Conservation (phyloP, 305 asterid species). For the Fraxinus dipetala region DNA sequence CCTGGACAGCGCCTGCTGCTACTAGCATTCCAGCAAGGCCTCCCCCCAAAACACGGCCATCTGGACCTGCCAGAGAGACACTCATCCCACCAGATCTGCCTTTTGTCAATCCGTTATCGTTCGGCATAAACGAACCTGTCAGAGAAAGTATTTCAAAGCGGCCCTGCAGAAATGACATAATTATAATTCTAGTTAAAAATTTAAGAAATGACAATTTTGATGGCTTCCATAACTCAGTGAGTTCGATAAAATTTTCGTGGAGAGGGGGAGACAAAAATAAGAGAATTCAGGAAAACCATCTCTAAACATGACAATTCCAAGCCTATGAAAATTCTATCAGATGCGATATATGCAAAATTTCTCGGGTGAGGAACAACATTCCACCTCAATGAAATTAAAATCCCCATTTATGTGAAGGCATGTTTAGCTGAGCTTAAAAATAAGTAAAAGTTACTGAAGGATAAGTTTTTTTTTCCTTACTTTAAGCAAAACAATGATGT, state of each 20-base stretch:
- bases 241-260: not conserved
- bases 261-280: not conserved
- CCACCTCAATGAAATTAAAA: not conserved
- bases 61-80: slow-evolving; percentile 84
- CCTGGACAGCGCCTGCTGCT: slow-evolving; percentile 94
- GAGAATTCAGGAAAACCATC: not conserved
- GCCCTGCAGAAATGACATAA: slow-evolving; percentile 50
- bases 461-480: not conserved
- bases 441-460: not conserved
- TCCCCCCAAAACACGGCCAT: slow-evolving; percentile 94
- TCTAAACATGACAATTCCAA: not conserved
- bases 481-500: not conserved
- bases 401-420: not conserved
- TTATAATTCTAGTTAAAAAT: not conserved
- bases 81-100: slow-evolving; percentile 94
- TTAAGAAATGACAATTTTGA: not conserved
- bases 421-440: not conserved
- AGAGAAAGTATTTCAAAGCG: slow-evolving; percentile 82
- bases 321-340: not conserved
- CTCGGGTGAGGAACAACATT: not conserved
- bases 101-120: slow-evolving; percentile 68
- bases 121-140: slow-evolving; percentile 76
- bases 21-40: slow-evolving; percentile 92
- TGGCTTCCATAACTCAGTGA: not conserved
- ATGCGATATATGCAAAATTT: not conserved